These are phyloP conservation scores for Triticum aestivum DNA, from an alignment of 176 grass and related monocot species.

Conservation along the genomic window IWGSC_CS_RefSeq_v2.1 NC_057804.1:589843399-589843898, in stretches of 20 bases:
- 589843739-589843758: too few relatives aligned
- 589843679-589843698: background rate
- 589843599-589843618: background rate
- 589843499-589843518: conserved; percentile 55
- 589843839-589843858: too few relatives aligned
- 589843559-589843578: conserved; percentile 25
- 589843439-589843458: conserved; percentile 12
- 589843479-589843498: conserved; percentile 73
- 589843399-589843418: background rate
- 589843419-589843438: conserved; percentile 23
- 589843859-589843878: too few relatives aligned
- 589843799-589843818: too few relatives aligned
- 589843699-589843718: too few relatives aligned
- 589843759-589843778: too few relatives aligned
- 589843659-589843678: background rate
- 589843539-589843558: conserved; percentile 27
- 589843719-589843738: too few relatives aligned
- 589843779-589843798: too few relatives aligned
- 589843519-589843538: conserved; percentile 54
- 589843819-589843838: too few relatives aligned
- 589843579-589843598: conserved; percentile 59
- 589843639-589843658: background rate
- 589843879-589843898: too few relatives aligned
- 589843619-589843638: background rate
- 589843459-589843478: conserved; percentile 59